Percentiles rank a stretch among this genome's conserved stretches.
Conservation (phyloP, 495 filamentous ascomycete species). For the Penicillium chermesinum region DNA sequence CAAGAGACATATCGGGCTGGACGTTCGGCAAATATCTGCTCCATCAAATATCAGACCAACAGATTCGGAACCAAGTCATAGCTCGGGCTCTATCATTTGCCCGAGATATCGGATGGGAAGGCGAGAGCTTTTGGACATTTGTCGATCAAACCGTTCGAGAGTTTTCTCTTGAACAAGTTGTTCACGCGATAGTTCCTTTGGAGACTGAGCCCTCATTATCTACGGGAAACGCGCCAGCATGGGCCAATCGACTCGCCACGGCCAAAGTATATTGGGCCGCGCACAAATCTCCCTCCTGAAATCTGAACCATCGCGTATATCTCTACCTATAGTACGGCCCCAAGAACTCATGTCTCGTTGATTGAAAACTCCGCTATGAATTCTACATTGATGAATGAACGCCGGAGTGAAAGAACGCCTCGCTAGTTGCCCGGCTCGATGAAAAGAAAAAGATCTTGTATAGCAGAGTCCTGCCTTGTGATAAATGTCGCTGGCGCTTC, state of each 20-base stretch:
- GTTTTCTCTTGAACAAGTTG: slow-evolving; percentile 18
- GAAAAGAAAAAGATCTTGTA: slow-evolving; percentile 1
- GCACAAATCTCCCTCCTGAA: not conserved
- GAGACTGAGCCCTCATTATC: not conserved
- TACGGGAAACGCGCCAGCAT: slow-evolving; percentile 7
- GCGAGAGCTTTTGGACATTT: slow-evolving; percentile 45
- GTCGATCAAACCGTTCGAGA: slow-evolving; percentile 24
- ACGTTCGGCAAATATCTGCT: slow-evolving; percentile 58
- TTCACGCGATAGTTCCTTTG: slow-evolving; percentile 1
- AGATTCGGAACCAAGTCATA: slow-evolving; percentile 11
- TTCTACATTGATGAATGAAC: slow-evolving; percentile 14
- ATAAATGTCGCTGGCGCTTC: not conserved
- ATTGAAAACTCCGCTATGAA: slow-evolving; percentile 11
- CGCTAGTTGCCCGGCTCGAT: slow-evolving; percentile 21
- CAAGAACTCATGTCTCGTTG: slow-evolving; percentile 11
- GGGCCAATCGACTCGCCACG: slow-evolving; percentile 25
- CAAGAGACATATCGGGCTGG: slow-evolving; percentile 74
- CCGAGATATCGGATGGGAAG: slow-evolving; percentile 38
- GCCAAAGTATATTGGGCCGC: slow-evolving; percentile 25
- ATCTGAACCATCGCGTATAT: not conserved
- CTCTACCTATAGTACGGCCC: not conserved
- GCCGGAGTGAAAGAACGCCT: slow-evolving; percentile 20
- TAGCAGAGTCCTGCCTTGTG: not conserved
- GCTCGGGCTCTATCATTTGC: slow-evolving; percentile 31
- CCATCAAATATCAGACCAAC: slow-evolving; percentile 10